Evolutionary conservation across 192 early-diverging fungal species (phyloP), one percentile per base, ranked within the genome.

Genomic region (Jimgerdemannia lactiflua): DNA sequence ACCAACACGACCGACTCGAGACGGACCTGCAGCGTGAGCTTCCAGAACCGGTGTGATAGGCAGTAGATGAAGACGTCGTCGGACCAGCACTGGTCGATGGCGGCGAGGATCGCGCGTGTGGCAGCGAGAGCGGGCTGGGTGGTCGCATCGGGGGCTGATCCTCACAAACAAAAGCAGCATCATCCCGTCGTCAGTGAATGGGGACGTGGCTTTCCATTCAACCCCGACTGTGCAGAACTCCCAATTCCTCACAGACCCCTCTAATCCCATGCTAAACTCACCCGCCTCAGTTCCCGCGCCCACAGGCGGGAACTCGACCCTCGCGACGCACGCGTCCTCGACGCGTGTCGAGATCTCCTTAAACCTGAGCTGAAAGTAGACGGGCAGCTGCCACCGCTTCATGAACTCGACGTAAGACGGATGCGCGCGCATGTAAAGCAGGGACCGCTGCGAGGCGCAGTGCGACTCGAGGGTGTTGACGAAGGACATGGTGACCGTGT

Each of bases 21-120:
- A 29, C 43, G 11, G 72, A 87, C 73, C 75, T 91, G 89, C 42
- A 91, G 43, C 0, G 90, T 91, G 42, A 91, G 74, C 63, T 85
- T 89, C 90, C 90, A 91, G 66, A 91, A 91, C 20, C 82, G 80
- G 75, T 84, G 78, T 0, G 87, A 85, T 11, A 91, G 65, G 3
- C 80, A 82, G 72, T 86, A 90, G 7, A 91, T 74, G 70, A 79
- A 91, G 9, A 91, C 80, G 20, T 91, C 73, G 9, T 87, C 78
- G 10, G 88, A 80, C 90, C 90, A 91, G 64, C 89, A 89, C 11
- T 80, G 70, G 42, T 83, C 76, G 20, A 91, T 85, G 3, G 90
- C 86, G n/a, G 77, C 70, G 9, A 89, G 72, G n/a, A 90, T 69
- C 0, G 79, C 83, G 66, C 79, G 76, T 54, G 81, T 89, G 0